Evolutionary conservation across 2,329 filamentous ascomycete species (phyloP).

Genomic region (Trichothecium sympodiale): DNA sequence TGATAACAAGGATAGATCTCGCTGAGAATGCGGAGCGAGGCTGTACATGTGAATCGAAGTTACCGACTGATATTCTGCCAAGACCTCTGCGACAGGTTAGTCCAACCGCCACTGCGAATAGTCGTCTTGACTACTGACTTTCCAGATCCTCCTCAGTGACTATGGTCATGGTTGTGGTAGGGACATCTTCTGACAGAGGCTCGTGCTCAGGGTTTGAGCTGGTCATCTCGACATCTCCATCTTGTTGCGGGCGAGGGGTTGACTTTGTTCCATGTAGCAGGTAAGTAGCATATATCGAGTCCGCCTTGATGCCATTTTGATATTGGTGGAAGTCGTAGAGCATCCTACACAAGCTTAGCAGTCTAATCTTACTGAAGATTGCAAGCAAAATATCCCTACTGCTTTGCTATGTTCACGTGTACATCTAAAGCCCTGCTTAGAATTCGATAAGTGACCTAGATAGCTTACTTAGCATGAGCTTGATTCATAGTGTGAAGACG

Average conservation of each 20-base stretch:
- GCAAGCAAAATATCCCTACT: conserved; percentile 40
- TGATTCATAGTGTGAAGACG: no score
- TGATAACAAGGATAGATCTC: conserved; percentile 58
- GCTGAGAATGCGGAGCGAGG: conserved; percentile 57
- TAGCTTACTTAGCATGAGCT: neutral
- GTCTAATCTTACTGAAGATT: conserved; percentile 91
- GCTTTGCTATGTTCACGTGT: conserved; percentile 79
- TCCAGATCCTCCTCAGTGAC: conserved; percentile 63
- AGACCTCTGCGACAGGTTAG: conserved; percentile 37
- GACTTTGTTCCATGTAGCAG: conserved; percentile 62
- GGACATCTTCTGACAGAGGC: conserved; percentile 35
- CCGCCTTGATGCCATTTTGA: conserved; percentile 64
- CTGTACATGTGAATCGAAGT: conserved; percentile 82
- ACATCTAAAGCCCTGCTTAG: conserved; percentile 75
- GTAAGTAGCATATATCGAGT: conserved; percentile 85
- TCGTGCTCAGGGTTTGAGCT: conserved; percentile 48
- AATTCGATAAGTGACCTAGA: conserved; percentile 74
- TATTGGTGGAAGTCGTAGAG: conserved; percentile 70
- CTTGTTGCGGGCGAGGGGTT: conserved; percentile 24
- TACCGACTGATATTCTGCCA: conserved; percentile 60
- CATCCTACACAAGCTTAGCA: conserved; percentile 53
- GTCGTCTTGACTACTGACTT: conserved; percentile 29
- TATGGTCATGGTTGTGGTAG: conserved; percentile 51
- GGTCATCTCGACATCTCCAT: conserved; percentile 59
- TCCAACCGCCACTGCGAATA: neutral